Evolutionary conservation across 371 early-diverging fungal genomes (phyloP), one percentile per base, ranked within the genome.

Genomic region (Syncephalastrum sp.): DNA sequence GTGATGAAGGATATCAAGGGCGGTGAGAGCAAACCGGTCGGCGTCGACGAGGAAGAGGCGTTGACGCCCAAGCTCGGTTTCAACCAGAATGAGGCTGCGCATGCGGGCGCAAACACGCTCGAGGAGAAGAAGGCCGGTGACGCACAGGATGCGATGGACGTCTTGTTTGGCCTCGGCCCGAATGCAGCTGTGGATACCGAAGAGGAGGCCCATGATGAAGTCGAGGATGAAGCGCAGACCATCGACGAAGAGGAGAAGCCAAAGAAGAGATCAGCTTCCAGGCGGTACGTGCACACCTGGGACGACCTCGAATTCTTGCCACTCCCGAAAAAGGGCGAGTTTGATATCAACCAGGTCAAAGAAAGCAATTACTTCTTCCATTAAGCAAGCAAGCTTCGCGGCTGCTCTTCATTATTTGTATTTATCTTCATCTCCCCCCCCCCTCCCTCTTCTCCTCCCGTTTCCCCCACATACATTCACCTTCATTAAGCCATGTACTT

Each of bases 281-380:
- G 68, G 41, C 74, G 70, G 60, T 65, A 73, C 50, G 67, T 73
- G 27, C 69, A 82, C 33, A 67, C 73, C 12, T 93, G 92, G 91
- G 83, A 82, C 5, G 80, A 83, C 25, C 67, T 96, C 47, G 80
- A 74, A 33, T 86, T 96, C 59, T 78, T 85, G 4, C 85, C 86
- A 15, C 63, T 96, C 53, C 98, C 98, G 7, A 64, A 67, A 12
- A 80, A 85, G 46, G 98, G 98, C 53, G 83, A 88, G 23, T 93
- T 97, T 75, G 88, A 95, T 65, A 81, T 97, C 51, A 67, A 78
- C 42, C 66, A 82, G 60, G 96, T 97, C 4, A 80, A 77, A 54
- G 79, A 91, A 43, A 91, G 92, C 50, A 81, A 76, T 23, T 98
- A 97, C 77, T 98, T 98, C 60, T 98, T 98, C 85, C 87, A 89